Base-by-base conservation (phyloP, 768 basidiomycete species). In the Lactarius evosmus region DNA sequence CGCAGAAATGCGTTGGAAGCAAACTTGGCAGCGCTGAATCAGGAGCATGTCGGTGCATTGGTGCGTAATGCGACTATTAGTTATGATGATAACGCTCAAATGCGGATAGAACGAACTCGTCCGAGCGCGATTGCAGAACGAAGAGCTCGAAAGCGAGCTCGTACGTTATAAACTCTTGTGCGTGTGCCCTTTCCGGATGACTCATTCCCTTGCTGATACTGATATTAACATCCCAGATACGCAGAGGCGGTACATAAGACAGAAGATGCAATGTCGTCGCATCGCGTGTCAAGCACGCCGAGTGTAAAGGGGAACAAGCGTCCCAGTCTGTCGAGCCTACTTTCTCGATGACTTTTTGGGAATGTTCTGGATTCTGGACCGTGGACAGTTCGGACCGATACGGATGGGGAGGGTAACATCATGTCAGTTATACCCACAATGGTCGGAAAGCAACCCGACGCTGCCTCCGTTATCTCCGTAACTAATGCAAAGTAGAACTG, bases 91-190 rank as follows among this genome's bases (percentile, higher is more conserved):
- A n/a, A 50, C 53, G 54, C n/a, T 58, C 72, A 76, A 33, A 60
- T 73, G 9, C 74, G 74, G n/a, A 49, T 66, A 93, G 91, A 93
- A 95, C 69, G 89, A 96, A 72, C 83, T 98, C 4, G 97, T 98
- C 4, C 92, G 87, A 78, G 82, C 88, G 62, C 85, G 95, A 57
- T 77, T 98, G 44, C 86, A 88, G 64, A 91, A 92, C 69, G 96
- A 99, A 73, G 95, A 98, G 73, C 80, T 96, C 64, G 97, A 98
- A 74, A 83, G 86, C 62, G 93, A 98, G 74, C 83, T 99, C 19
- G 95, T 99, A 41, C 86, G 90, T 46, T 98, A 97, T 77, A 97
- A 97, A 76, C 78, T 97, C 51, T 73, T 96, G 91, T 95, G 70
- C 73, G 89, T 78, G 16, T 34, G n/a, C 36, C 40, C 12, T 36